These are phyloP conservation scores for Pseudopediastrum boryanum DNA, from an alignment of 139 green algal genomes.

Conservation along the genomic window DNA sequence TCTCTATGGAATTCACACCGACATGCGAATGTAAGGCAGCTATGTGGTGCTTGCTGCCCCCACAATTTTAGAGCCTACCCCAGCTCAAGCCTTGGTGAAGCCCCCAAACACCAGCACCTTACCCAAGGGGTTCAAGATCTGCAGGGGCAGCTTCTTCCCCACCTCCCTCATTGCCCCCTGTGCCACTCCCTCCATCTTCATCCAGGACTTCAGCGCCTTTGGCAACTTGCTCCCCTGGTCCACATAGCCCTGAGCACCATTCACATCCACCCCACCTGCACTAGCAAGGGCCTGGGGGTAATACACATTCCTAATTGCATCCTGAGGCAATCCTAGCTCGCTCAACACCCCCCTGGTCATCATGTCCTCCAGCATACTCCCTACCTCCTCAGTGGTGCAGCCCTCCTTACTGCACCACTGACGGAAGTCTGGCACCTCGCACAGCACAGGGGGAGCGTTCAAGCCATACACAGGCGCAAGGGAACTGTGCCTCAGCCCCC, in stretches of 20 bases:
- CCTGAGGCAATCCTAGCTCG: slow-evolving; percentile 42
- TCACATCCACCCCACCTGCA: background rate
- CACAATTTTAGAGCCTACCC: background rate
- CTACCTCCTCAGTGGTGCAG: slow-evolving; percentile 29
- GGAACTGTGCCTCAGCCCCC: slow-evolving; percentile 6
- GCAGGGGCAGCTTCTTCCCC: background rate
- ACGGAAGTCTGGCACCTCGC: slow-evolving; percentile 37
- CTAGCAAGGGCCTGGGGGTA: slow-evolving; percentile 11
- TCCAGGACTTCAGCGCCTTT: slow-evolving; percentile 30
- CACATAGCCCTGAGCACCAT: background rate
- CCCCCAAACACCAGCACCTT: slow-evolving; percentile 32
- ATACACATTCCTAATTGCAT: slow-evolving; percentile 46
- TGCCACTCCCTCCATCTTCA: background rate
- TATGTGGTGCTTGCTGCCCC: background rate
- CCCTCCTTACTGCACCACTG: slow-evolving; percentile 37
- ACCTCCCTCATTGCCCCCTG: background rate
- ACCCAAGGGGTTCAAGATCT: slow-evolving; percentile 38
- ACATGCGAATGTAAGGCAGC: too few relatives aligned
- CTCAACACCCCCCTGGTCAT: slow-evolving; percentile 36
- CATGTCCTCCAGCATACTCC: slow-evolving; percentile 41
- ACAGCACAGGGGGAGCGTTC: slow-evolving; percentile 31
- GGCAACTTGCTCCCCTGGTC: slow-evolving; percentile 25
- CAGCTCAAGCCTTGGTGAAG: background rate
- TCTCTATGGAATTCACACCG: too few relatives aligned
- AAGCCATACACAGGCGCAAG: slow-evolving; percentile 22